Percentiles rank a stretch among this genome's conserved stretches.
Conservation (phyloP, 2,329 filamentous ascomycete genomes). For the Aspergillus ibericus region DNA sequence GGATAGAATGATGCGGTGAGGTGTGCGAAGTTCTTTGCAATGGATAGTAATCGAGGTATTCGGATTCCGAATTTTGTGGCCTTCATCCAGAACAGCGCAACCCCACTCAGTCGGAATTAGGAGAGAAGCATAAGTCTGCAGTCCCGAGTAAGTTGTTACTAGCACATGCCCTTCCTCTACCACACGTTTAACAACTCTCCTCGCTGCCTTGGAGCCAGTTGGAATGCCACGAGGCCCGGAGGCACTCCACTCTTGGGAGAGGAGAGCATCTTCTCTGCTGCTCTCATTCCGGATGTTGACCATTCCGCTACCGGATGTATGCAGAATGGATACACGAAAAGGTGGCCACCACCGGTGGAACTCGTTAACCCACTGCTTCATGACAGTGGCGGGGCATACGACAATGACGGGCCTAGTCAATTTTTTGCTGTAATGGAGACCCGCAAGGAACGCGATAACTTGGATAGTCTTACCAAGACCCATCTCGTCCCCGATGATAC, state of each 20-base stretch:
- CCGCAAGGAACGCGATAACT: conserved; percentile 79
- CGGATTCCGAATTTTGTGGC: conserved; percentile 96
- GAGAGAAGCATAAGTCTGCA: conserved; percentile 87
- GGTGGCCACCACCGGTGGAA: conserved; percentile 99
- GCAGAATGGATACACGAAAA: conserved; percentile 90
- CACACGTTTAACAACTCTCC: conserved; percentile 78
- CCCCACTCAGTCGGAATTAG: conserved; percentile 85
- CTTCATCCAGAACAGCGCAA: conserved; percentile 92
- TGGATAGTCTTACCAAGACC: conserved; percentile 94
- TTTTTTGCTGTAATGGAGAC: conserved; percentile 86
- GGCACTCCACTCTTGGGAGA: conserved; percentile 55
- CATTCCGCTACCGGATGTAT: conserved; percentile 96
- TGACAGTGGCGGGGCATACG: conserved; percentile 88
- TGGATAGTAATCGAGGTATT: conserved; percentile 93
- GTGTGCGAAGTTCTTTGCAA: conserved; percentile 88
- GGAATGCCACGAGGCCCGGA: conserved; percentile 38
- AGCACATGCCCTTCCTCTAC: conserved; percentile 84
- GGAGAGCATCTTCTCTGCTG: conserved; percentile 63
- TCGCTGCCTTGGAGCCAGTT: conserved; percentile 67
- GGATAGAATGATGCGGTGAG: conserved; percentile 88
- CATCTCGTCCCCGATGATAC: conserved; percentile 98
- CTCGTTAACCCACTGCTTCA: conserved; percentile 97
- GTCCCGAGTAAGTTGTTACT: conserved; percentile 90
- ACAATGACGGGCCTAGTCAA: conserved; percentile 83
- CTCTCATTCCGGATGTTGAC: conserved; percentile 68